Conservation (phyloP, 805 yeast genomes). For the Saccharomycopsis fodiens region DNA sequence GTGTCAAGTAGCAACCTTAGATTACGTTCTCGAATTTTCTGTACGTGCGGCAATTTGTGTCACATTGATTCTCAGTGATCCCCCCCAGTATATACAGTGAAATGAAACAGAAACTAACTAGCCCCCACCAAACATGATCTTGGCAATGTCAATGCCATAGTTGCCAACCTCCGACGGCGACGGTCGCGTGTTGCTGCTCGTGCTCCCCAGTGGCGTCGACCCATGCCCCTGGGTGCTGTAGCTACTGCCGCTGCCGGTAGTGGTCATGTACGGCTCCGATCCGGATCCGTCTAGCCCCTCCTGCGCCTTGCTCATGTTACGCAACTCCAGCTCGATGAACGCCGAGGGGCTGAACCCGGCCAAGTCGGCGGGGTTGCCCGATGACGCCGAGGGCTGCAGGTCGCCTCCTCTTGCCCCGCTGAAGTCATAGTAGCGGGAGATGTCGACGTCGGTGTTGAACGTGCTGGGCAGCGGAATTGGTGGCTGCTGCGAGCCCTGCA, state of each 20-base stretch:
- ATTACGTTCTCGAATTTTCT: not conserved
- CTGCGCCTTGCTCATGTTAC: not conserved
- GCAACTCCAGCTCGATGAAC: not conserved
- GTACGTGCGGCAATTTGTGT: not conserved
- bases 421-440: not conserved
- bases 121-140: slow-evolving; percentile 16
- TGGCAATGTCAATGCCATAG: slow-evolving; percentile 15
- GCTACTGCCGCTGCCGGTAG: not conserved
- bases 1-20: not conserved
- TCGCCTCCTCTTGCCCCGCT: not conserved
- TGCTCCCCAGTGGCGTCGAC: slow-evolving; percentile 2
- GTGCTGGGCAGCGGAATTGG: not conserved
- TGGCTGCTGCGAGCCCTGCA: too few relatives aligned
- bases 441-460: not conserved
- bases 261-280: not conserved
- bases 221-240: not conserved
- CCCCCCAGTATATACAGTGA: too few relatives aligned
- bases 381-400: not conserved
- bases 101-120: too few relatives aligned
- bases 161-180: slow-evolving; percentile 9
- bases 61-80: too few relatives aligned
- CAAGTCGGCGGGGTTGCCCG: not conserved
- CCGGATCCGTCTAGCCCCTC: not conserved
- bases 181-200: slow-evolving; percentile 1
- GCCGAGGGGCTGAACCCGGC: not conserved